Evolutionary conservation across 768 basidiomycete species (phyloP).

Genomic region (Boletus rex-veris): DNA sequence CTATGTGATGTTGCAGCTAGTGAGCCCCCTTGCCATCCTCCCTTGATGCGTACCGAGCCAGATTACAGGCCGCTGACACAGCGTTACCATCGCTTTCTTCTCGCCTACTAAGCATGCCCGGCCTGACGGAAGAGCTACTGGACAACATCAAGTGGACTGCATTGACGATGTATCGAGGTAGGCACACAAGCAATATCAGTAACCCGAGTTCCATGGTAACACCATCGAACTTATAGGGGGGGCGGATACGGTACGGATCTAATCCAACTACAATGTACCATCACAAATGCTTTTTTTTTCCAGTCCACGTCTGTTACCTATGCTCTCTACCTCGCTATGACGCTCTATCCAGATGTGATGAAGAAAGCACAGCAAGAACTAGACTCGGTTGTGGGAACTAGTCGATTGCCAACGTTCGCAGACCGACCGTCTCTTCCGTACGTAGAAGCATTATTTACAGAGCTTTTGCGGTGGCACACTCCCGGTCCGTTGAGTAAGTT

Average conservation of each 20-base stretch:
- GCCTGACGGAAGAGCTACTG: conserved; percentile 9
- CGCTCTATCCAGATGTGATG: conserved; percentile 25
- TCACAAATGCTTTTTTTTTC: background rate
- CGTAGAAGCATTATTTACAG: too few species aligned
- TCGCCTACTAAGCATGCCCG: conserved; percentile 5
- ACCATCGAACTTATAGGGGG: conserved; percentile 14
- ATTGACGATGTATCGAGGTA: conserved; percentile 11
- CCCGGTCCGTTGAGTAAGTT: conserved; percentile 13
- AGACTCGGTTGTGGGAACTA: conserved; percentile 23
- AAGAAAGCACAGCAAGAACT: conserved; percentile 27
- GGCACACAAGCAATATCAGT: background rate
- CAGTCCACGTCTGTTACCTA: conserved; percentile 10
- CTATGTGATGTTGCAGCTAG: background rate
- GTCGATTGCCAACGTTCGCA: conserved; percentile 21
- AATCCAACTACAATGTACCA: background rate
- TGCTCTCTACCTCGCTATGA: conserved; percentile 27
- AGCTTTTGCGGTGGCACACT: conserved; percentile 22
- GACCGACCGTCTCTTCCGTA: conserved; percentile 24
- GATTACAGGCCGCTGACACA: conserved; percentile 13
- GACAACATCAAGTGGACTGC: conserved; percentile 19
- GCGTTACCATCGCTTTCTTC: conserved; percentile 15
- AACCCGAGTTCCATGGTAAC: background rate
- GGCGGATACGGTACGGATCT: conserved; percentile 30
- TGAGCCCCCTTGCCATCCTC: background rate
- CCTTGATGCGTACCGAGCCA: background rate